Evolutionary conservation across 2,329 filamentous ascomycete species (phyloP).

Genomic region (Colletotrichum simmondsii): DNA sequence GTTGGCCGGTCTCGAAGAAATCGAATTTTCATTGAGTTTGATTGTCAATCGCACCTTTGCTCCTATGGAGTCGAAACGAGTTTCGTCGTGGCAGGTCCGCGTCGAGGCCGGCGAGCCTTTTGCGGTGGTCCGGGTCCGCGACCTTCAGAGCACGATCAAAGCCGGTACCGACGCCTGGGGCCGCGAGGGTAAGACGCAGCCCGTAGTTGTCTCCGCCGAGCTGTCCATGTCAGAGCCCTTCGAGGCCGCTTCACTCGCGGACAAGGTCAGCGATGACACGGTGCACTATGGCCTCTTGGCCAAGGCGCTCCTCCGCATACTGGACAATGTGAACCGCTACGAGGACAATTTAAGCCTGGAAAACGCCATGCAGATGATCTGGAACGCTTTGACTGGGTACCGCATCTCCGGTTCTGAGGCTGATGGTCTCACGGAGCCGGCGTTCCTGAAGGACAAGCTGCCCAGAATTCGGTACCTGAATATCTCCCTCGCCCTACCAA

Average conservation of each 20-base stretch:
- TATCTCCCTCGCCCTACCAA: conserved; percentile 69
- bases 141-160: conserved; percentile 67
- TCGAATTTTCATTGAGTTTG: neutral
- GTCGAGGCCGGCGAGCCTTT: conserved; percentile 55
- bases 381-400: conserved; percentile 44
- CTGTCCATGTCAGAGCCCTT: conserved; percentile 69
- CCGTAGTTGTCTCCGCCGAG: conserved; percentile 68
- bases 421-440: neutral
- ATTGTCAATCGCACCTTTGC: neutral
- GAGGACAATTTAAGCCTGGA: neutral
- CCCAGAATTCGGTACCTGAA: conserved; percentile 56
- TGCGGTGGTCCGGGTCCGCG: conserved; percentile 68
- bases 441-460: conserved; percentile 37
- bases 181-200: conserved; percentile 67
- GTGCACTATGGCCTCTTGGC: conserved; percentile 80
- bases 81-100: conserved; percentile 47
- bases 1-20: neutral
- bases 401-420: conserved; percentile 37
- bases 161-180: conserved; percentile 78
- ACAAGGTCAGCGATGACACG: conserved; percentile 75
- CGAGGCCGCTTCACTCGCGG: conserved; percentile 64
- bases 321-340: conserved; percentile 45
- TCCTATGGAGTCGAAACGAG: neutral
- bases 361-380: conserved; percentile 45
- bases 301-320: conserved; percentile 68